A percentile compares a stretch with the other conserved stretches of the same genome.
Conservation (phyloP, 1,139 yeast genomes). For the Chernovozyma aurita region DNA sequence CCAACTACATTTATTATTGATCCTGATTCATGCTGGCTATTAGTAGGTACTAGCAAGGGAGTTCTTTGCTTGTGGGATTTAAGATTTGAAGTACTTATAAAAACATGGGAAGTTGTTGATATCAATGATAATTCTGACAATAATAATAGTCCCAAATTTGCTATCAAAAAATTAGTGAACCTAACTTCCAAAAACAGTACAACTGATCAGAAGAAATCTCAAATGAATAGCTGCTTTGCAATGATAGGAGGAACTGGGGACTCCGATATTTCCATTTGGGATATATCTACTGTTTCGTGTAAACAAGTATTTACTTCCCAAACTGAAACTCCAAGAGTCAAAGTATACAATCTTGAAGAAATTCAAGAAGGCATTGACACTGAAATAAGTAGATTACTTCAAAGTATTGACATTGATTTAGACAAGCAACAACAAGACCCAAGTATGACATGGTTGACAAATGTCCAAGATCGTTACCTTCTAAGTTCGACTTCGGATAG, state of each 20-base stretch:
- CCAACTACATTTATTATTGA: slow-evolving; percentile 61
- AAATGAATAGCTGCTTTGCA: slow-evolving; percentile 21
- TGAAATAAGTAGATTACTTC: slow-evolving; percentile 12
- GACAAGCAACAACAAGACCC: slow-evolving; percentile 13
- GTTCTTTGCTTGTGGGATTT: slow-evolving; percentile 77
- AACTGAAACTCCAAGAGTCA: slow-evolving; percentile 25
- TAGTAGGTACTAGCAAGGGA: slow-evolving; percentile 75
- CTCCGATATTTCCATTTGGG: slow-evolving; percentile 71
- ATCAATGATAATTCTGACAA: slow-evolving; percentile 20
- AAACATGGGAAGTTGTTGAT: slow-evolving; percentile 56
- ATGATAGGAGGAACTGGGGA: slow-evolving; percentile 65
- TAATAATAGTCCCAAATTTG: slow-evolving; percentile 14
- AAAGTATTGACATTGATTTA: slow-evolving; percentile 3
- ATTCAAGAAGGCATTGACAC: slow-evolving; percentile 20
- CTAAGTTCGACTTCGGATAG: slow-evolving; percentile 26
- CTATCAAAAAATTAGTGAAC: slow-evolving; percentile 3
- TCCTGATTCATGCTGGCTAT: slow-evolving; percentile 49
- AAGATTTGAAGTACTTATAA: slow-evolving; percentile 57
- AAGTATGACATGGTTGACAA: slow-evolving; percentile 7
- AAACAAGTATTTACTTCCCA: slow-evolving; percentile 47
- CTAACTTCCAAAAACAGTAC: not conserved
- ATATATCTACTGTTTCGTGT: slow-evolving; percentile 62
- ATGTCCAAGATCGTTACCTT: slow-evolving; percentile 10
- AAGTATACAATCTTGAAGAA: slow-evolving; percentile 29
- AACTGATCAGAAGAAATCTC: not conserved